A percentile compares a stretch with the other conserved stretches of the same genome.
phyloP scores from a whole-genome alignment of 208 protist genomes.

The Trypanosoma congolense region DNA sequence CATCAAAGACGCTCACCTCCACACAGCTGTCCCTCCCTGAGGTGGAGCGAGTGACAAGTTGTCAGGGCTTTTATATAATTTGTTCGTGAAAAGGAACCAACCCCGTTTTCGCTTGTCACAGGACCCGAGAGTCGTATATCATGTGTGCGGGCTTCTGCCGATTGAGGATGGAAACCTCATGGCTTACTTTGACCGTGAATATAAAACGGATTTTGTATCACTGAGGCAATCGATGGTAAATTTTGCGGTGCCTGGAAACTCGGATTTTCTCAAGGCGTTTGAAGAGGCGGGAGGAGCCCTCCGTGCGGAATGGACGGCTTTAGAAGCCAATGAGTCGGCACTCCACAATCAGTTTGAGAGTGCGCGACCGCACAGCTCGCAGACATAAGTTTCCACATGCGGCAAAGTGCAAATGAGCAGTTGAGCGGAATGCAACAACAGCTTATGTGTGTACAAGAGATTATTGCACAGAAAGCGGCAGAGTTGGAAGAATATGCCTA shows the following conservation, averaged over 20 bases:
- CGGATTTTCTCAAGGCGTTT: neutral
- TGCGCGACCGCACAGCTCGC: neutral
- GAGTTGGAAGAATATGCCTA: neutral
- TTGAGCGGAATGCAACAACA: neutral
- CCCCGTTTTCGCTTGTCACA: neutral
- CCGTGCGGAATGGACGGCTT: neutral
- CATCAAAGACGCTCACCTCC: neutral
- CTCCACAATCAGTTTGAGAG: neutral
- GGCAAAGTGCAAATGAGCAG: neutral
- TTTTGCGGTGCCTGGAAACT: neutral
- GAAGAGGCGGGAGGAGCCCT: neutral
- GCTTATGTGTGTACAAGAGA: neutral
- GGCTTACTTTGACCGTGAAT: neutral
- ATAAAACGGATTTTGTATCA: neutral
- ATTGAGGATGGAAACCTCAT: neutral
- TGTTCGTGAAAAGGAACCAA: neutral
- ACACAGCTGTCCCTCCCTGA: neutral
- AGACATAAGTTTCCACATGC: neutral
- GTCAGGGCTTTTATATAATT: neutral
- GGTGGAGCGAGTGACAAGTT: neutral
- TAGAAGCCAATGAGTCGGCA: neutral
- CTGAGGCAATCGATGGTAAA: neutral
- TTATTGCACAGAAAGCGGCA: neutral
- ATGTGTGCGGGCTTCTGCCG: neutral
- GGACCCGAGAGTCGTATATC: neutral